Evolutionary conservation across 441 rosid species (phyloP).

Genomic region (Erysimum cheiri): DNA sequence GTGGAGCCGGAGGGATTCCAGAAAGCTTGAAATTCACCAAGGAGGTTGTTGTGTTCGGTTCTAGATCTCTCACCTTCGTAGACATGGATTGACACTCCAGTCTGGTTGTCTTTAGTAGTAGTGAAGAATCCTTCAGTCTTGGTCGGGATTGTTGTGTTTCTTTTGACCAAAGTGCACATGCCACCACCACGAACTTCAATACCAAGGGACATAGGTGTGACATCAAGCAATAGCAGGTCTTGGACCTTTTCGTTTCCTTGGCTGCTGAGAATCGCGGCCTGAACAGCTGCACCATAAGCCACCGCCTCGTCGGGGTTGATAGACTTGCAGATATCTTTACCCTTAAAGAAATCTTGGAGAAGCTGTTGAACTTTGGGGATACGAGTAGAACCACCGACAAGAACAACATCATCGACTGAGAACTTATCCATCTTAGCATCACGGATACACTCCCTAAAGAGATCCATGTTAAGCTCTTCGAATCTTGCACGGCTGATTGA

Average conservation of each 20-base stretch:
- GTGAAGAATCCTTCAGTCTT: constrained; percentile 67
- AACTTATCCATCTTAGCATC: constrained; percentile 71
- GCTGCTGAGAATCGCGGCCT: constrained; percentile 65
- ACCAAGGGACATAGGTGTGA: constrained; percentile 68
- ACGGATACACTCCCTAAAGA: constrained; percentile 69
- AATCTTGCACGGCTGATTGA: constrained; percentile 63
- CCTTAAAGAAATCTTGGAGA: constrained; percentile 65
- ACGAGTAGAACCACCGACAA: constrained; percentile 71
- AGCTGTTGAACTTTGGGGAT: constrained; percentile 72
- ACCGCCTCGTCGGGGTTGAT: constrained; percentile 73
- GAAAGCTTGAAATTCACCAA: constrained; percentile 69
- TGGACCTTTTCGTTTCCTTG: constrained; percentile 71
- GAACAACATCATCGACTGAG: constrained; percentile 56
- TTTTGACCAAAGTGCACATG: constrained; percentile 57
- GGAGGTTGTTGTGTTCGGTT: constrained; percentile 61
- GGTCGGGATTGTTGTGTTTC: constrained; percentile 65
- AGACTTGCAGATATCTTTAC: constrained; percentile 67
- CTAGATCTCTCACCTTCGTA: constrained; percentile 74
- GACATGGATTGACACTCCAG: constrained; percentile 65
- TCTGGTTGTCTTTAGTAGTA: constrained; percentile 64
- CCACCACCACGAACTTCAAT: constrained; percentile 61
- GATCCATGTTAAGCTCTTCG: constrained; percentile 70
- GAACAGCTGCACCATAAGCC: constrained; percentile 77
- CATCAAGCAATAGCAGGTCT: constrained; percentile 61
- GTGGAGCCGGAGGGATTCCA: constrained; percentile 64